phyloP scores from a whole-genome alignment of 1,139 yeast species.

The Blastobotrys illinoisensis region DNA sequence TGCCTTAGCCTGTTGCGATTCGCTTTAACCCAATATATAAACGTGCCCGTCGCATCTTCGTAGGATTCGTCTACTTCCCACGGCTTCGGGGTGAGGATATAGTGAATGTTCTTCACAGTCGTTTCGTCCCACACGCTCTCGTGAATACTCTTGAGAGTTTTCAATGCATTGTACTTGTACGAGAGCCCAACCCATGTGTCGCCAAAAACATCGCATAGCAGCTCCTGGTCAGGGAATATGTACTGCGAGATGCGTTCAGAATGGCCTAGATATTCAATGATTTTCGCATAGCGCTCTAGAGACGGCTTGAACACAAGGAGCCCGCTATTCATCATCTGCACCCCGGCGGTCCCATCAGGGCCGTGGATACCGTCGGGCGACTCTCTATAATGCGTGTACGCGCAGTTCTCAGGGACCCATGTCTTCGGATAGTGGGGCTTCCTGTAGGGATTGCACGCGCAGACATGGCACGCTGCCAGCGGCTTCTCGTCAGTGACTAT shows the following conservation, averaged over 20 bases:
- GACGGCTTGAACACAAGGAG: slow-evolving; percentile 45
- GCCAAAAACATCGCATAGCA: slow-evolving; percentile 46
- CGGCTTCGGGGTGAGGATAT: slow-evolving; percentile 51
- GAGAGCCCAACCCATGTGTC: slow-evolving; percentile 46
- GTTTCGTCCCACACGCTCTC: slow-evolving; percentile 41
- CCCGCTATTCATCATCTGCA: slow-evolving; percentile 51
- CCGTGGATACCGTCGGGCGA: slow-evolving; percentile 34
- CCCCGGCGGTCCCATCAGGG: slow-evolving; percentile 38
- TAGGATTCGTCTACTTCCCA: slow-evolving; percentile 41
- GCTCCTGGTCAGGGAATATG: slow-evolving; percentile 54
- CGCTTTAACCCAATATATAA: slow-evolving; percentile 29
- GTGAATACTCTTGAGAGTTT: slow-evolving; percentile 43
- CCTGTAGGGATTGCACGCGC: slow-evolving; percentile 51
- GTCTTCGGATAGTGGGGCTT: slow-evolving; percentile 47
- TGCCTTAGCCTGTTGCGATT: slow-evolving; percentile 12
- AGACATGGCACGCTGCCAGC: slow-evolving; percentile 53
- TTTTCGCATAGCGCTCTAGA: slow-evolving; percentile 33
- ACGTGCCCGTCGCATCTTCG: slow-evolving; percentile 33
- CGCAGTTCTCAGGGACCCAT: slow-evolving; percentile 47
- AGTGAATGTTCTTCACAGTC: slow-evolving; percentile 49
- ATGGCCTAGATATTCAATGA: slow-evolving; percentile 35
- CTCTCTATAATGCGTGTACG: slow-evolving; percentile 37
- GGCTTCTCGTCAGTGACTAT: slow-evolving; percentile 19
- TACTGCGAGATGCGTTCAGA: slow-evolving; percentile 37
- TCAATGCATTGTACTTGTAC: slow-evolving; percentile 49